Base-by-base conservation (phyloP, 2,329 filamentous ascomycete species). In the Akanthomyces uredinophilus region DNA sequence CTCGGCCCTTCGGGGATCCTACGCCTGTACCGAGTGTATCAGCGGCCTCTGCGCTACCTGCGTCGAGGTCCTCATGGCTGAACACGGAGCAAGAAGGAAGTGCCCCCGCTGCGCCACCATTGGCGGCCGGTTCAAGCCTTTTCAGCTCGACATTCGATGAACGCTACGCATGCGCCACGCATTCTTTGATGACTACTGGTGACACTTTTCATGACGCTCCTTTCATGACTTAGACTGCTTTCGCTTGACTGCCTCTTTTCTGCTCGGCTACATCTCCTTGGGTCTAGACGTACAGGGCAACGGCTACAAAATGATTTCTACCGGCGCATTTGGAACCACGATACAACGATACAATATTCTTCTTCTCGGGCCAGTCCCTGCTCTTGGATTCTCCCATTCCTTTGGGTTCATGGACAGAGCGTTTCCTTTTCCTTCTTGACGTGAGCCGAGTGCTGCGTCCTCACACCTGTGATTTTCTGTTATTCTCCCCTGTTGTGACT, bases 1-100 rank as follows among this genome's bases (percentile, higher is more conserved):
- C 20, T 93, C 89, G 57, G 79, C 88, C 13, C 79, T 98, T 29
- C 88, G 87, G 70, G 90, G 94, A 69, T 95, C 91, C 39, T 97
- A 92, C 71, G 94, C 94, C 24, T 98, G 94, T 74, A 96, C 93
- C 1, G 93, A 97, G 74, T 98, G 95, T 74, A 96, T 98, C 66
- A 96, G 92, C 72, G 94, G 93, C 18, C 83, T 98, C 55, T 98
- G 95, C 74, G 86, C 88, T 66, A 87, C 92, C 63, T 98, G 94
- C 70, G 92, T 97, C 63, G 89, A 92, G 69, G 86, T 91, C 39
- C 80, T 94, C 61, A 87, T 91, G 75, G 85, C 84, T 68, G 89
- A 92, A 72, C 88, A 92, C 72, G 87, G 89, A 56, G 89, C 89
- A 14, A 78, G 89, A 65, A 84, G 88, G 69, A 90, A 90, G 72